Evolutionary conservation across 169 alveolate species (phyloP), one percentile per base, ranked within the genome.

Genomic region (Plasmodium knowlesi): DNA sequence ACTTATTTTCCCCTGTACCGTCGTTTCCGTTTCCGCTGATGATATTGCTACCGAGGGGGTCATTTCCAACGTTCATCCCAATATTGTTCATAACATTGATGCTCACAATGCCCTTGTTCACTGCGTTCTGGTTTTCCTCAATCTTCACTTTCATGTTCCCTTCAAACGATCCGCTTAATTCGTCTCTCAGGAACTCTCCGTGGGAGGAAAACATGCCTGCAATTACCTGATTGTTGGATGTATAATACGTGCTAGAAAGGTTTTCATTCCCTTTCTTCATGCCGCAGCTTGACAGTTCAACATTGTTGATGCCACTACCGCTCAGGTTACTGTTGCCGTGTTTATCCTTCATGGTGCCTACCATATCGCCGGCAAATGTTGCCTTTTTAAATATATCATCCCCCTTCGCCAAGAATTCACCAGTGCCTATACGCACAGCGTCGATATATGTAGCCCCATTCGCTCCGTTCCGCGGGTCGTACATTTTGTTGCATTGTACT

Each of bases 311-410:
- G 3, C 76, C 28, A 37, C 76, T 28, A 22, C 34, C 19, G 74
- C 19, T 61, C n/a, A 8, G 19, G 74, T 61, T 16, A 25, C 74
- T 34, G 32, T 25, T 61, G 25, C 74, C 32, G n/a, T 67, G 30
- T 8, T 67, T 67, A n/a, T 67, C 5, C 41, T 28, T 19, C 25
- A 9, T 76, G 14, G 10, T 50, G 41, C 57, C 41, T 43, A 82
- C n/a, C 72, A 19, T 30, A 43, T 22, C 57, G 41, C 16, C 25
- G 10, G 61, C 10, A 28, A n/a, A 16, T 12, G 61, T 70, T 9
- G 43, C 54, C 84, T 79, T 79, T 32, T 79, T 82, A 53, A 16
- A 39, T 6, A 28, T 16, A 4, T 82, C 89, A 82, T 82, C 70
- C n/a, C 4, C 14, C 57, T 53, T 53, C 4, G 50, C 79, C 25